phyloP scores from a whole-genome alignment of 805 yeast genomes.

The Candida ficus region DNA sequence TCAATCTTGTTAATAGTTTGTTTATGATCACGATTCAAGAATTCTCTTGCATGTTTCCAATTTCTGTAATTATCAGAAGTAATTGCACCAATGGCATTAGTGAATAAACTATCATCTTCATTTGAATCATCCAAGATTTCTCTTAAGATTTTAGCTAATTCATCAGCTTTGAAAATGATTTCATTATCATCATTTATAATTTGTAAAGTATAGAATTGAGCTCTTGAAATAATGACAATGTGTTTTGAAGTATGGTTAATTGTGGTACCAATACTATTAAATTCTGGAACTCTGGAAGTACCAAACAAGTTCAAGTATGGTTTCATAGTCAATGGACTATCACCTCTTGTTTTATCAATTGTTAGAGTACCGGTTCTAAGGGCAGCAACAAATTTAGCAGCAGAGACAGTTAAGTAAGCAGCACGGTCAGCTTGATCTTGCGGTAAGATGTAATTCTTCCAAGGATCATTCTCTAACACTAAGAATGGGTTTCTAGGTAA shows the following conservation, averaged over 20 bases:
- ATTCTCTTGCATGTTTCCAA: conserved; percentile 72
- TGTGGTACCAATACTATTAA: conserved; percentile 68
- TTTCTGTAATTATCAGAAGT: conserved; percentile 82
- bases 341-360: conserved; percentile 53
- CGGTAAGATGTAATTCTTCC: conserved; percentile 43
- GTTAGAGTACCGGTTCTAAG: conserved; percentile 48
- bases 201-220: conserved; percentile 85
- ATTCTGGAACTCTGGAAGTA: conserved; percentile 52
- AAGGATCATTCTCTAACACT: conserved; percentile 70
- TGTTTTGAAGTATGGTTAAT: conserved; percentile 63
- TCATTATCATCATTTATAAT: conserved; percentile 68
- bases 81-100: conserved; percentile 73
- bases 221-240: conserved; percentile 67
- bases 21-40: conserved; percentile 35
- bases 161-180: conserved; percentile 59
- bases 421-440: conserved; percentile 68
- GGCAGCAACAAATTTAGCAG: conserved; percentile 60
- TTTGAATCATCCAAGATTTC: conserved; percentile 67
- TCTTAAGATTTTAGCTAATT: conserved; percentile 59
- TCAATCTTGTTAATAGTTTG: conserved; percentile 48
- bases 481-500: conserved; percentile 77
- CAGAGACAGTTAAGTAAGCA: conserved; percentile 58
- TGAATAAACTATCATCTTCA: conserved; percentile 54
- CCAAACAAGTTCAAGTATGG: conserved; percentile 67
- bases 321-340: conserved; percentile 56